Evolutionary conservation across 371 early-diverging fungal genomes (phyloP).

Genomic region (Zopfochytrium polystomum): DNA sequence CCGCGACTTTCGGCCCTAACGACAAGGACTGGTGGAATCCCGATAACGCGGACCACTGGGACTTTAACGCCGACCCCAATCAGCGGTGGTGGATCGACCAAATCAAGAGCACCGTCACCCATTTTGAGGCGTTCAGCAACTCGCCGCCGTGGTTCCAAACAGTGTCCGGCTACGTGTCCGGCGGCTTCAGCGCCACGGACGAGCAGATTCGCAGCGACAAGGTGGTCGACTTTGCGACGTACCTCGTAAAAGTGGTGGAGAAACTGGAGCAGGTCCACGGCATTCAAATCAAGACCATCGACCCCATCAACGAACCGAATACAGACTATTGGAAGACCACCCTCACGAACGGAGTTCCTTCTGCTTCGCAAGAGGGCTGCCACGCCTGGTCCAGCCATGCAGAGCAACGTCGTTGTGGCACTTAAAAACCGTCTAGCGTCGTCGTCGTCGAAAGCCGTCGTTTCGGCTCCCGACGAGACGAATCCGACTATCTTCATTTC

Average conservation of each 20-base stretch:
- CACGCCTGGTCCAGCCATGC: slow-evolving; percentile 6
- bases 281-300: slow-evolving; percentile 1
- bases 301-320: slow-evolving; percentile 13
- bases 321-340: slow-evolving; percentile 13
- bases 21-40: slow-evolving; percentile 12
- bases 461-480: slow-evolving; percentile 10
- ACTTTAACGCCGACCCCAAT: slow-evolving; percentile 11
- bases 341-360: slow-evolving; percentile 4
- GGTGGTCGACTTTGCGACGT: slow-evolving; percentile 6
- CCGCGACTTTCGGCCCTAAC: neutral
- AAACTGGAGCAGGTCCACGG: slow-evolving; percentile 11
- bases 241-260: slow-evolving; percentile 11
- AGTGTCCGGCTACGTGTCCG: slow-evolving; percentile 11
- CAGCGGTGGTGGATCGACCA: slow-evolving; percentile 12
- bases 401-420: slow-evolving; percentile 1
- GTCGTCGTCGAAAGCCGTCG: slow-evolving; percentile 2
- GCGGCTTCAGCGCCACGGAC: slow-evolving; percentile 7
- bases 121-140: slow-evolving; percentile 6
- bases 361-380: slow-evolving; percentile 10
- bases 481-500: slow-evolving; percentile 8
- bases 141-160: slow-evolving; percentile 17
- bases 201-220: slow-evolving; percentile 15
- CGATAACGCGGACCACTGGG: slow-evolving; percentile 5
- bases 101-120: slow-evolving; percentile 5
- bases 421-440: neutral